Evolutionary conservation across 495 filamentous ascomycete species (phyloP).

Genomic region (Patellaria atrata): DNA sequence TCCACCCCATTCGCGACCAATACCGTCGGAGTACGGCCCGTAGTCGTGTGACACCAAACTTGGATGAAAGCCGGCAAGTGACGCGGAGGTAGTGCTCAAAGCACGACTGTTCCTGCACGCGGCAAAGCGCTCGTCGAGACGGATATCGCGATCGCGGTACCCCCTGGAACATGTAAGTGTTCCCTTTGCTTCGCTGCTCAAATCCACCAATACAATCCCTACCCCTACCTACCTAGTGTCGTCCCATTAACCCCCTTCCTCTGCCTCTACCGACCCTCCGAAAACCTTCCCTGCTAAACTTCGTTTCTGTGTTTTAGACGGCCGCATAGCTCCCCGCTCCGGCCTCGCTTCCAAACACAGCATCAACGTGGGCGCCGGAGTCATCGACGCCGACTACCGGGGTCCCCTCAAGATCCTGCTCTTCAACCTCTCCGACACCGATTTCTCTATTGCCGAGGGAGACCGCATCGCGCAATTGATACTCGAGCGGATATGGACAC

Average conservation of each 20-base stretch:
- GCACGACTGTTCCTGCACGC: conserved; percentile 59
- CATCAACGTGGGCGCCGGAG: conserved; percentile 88
- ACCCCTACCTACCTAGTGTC: background rate
- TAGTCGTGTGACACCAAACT: background rate
- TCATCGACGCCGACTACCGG: conserved; percentile 95
- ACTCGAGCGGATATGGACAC: conserved; percentile 80
- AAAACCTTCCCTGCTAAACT: conserved; percentile 5
- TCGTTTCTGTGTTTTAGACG: conserved; percentile 43
- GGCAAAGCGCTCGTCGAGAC: conserved; percentile 82
- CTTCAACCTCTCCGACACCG: conserved; percentile 75
- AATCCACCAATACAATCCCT: background rate
- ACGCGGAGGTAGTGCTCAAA: conserved; percentile 52
- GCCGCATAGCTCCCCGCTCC: conserved; percentile 79
- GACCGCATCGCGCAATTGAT: conserved; percentile 90
- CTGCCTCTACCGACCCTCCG: background rate
- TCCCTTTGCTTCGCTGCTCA: background rate
- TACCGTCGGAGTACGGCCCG: background rate
- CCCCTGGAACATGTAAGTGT: conserved; percentile 66
- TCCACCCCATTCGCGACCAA: background rate
- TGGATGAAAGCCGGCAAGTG: too few relatives aligned
- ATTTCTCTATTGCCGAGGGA: conserved; percentile 70
- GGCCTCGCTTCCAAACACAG: conserved; percentile 86
- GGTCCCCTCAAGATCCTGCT: conserved; percentile 86
- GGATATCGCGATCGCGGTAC: conserved; percentile 76
- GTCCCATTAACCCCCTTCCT: background rate